Evolutionary conservation across 2,329 filamentous ascomycete genomes (phyloP).

Genomic region (Trematosphaeria pertusa): DNA sequence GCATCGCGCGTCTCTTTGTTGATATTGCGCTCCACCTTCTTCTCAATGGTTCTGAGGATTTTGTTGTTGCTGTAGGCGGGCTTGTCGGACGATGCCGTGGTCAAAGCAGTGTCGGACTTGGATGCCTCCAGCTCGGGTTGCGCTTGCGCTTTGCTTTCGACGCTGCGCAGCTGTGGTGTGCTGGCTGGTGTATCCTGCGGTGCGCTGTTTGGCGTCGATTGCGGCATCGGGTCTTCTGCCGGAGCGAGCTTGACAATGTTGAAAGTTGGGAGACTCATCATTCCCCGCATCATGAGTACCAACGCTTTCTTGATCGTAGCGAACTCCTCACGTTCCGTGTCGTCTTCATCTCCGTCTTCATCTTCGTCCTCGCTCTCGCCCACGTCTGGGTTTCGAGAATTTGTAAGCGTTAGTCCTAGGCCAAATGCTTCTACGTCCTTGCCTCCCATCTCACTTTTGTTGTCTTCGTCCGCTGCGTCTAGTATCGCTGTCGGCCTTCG

Average conservation of each 20-base stretch:
- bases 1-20: conserved; percentile 10
- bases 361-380: too few species aligned
- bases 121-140: neutral
- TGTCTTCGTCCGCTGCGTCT: neutral
- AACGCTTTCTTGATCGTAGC: conserved; percentile 12
- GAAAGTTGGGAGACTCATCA: conserved; percentile 8
- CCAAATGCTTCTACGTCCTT: too few species aligned
- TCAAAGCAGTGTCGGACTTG: neutral
- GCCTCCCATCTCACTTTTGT: neutral
- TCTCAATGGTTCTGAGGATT: conserved; percentile 12
- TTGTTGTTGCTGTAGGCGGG: conserved; percentile 10
- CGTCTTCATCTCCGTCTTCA: too few species aligned
- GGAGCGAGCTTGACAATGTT: conserved; percentile 5
- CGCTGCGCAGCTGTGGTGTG: too few species aligned
- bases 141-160: too few species aligned
- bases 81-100: neutral
- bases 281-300: conserved; percentile 7
- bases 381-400: neutral
- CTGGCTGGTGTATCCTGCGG: neutral
- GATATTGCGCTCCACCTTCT: conserved; percentile 14
- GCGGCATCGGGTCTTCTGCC: neutral
- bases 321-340: conserved; percentile 7
- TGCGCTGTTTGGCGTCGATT: neutral
- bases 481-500: neutral
- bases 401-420: conserved; percentile 7